Percentiles rank a stretch among this genome's conserved stretches.
Conservation (phyloP, 1,139 yeast genomes). For the Pichia sp. region DNA sequence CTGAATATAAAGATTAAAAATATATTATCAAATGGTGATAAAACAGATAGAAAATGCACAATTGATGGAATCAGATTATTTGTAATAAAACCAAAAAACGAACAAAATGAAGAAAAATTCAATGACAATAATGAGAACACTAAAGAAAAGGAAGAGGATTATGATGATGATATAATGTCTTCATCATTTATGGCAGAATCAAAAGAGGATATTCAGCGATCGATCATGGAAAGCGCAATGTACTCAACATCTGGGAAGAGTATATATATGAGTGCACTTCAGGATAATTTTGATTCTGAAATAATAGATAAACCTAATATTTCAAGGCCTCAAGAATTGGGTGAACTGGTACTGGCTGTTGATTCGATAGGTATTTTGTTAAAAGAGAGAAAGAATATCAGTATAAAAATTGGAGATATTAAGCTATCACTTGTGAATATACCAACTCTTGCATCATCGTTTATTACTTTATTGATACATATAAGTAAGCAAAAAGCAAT, state of each 20-base stretch:
- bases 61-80: constrained; percentile 36
- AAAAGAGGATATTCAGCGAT: constrained; percentile 35
- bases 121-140: constrained; percentile 6
- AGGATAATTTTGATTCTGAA: constrained; percentile 28
- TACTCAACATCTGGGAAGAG: constrained; percentile 54
- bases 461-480: constrained; percentile 18
- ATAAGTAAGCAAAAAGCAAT: constrained; percentile 11
- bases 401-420: constrained; percentile 39
- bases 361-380: constrained; percentile 1
- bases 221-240: constrained; percentile 53
- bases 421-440: constrained; percentile 38
- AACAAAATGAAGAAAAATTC: constrained; percentile 12
- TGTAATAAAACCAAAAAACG: constrained; percentile 36
- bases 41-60: constrained; percentile 41
- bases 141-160: constrained; percentile 17
- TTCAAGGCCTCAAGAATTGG: constrained; percentile 9
- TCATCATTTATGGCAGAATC: constrained; percentile 30
- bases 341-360: neutral
- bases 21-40: constrained; percentile 36
- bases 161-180: constrained; percentile 31
- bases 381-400: neutral
- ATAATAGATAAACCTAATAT: constrained; percentile 2
- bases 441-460: constrained; percentile 24
- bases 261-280: constrained; percentile 77
- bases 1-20: constrained; percentile 39